These are phyloP conservation scores for Theobroma grandiflorum DNA, from an alignment of 441 rosid genomes.

Conservation along the genomic window DNA sequence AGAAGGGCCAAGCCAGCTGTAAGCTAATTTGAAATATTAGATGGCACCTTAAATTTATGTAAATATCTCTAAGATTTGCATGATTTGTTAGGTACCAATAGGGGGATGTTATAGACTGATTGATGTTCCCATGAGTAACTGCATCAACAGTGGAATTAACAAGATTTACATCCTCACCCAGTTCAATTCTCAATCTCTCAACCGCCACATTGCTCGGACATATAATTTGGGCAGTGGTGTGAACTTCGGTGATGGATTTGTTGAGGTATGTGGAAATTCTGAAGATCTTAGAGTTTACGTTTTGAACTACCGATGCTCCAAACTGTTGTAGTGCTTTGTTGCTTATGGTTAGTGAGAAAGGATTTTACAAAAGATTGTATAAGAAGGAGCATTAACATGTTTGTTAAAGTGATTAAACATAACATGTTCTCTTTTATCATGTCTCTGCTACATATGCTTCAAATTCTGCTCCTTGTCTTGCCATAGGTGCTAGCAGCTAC, in stretches of 20 bases:
- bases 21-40: constrained; percentile 32
- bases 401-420: background rate
- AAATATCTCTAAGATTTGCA: constrained; percentile 17
- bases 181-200: constrained; percentile 89
- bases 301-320: background rate
- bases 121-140: constrained; percentile 89
- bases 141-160: constrained; percentile 85
- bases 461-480: constrained; percentile 18
- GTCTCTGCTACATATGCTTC: constrained; percentile 18
- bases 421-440: background rate
- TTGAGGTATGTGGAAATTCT: constrained; percentile 59
- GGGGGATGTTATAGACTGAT: constrained; percentile 92
- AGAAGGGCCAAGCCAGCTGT: constrained; percentile 92
- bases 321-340: background rate
- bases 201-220: constrained; percentile 79
- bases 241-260: constrained; percentile 82
- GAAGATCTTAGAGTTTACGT: background rate
- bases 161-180: constrained; percentile 90
- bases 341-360: background rate
- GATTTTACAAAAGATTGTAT: background rate
- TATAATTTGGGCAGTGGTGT: constrained; percentile 75
- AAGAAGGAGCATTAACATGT: background rate
- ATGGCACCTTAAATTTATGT: background rate
- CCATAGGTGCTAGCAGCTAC: constrained; percentile 85
- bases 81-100: constrained; percentile 71